Base-by-base conservation (phyloP, 1,139 yeast species). In the Blastobotrys elegans region DNA sequence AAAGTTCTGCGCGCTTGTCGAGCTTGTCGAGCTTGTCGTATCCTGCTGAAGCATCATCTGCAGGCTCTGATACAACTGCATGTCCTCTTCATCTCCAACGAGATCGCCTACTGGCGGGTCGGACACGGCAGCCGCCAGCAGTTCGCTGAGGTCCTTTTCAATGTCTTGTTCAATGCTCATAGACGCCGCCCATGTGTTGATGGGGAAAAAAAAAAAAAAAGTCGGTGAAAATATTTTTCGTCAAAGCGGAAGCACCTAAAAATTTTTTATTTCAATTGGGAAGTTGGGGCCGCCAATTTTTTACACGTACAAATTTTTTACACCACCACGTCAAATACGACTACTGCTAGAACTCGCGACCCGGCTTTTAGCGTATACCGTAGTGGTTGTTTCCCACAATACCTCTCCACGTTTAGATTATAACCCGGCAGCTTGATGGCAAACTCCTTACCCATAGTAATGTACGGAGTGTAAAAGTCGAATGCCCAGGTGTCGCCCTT, bases 401-500 rank as follows among this genome's bases (percentile, higher is more conserved):
- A 73, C 39, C 61, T 64, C 44, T 72, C 67, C 27, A 74, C 67
- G 50, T 72, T 68, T 50, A 73, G 51, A 18, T 64, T 65, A 53
- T 69, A 73, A 2, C 76, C 77, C 7, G 79, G 79, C 46, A 75
- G 56, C 40, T 65, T 59, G 32, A 75, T 61, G 18, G 67, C 67
- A 50, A 74, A 67, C 38, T 65, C 58, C 39, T 64, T 63, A 48
- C 71, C 64, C 55, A 75, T 59, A 24, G 72, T 71, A 17, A 75
- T 54, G 46, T 71, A 66, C 2, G 74, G 72, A 3, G 75, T 74
- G 51, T 62, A 65, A 54, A 75, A 75, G 46, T 73, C 76, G 54
- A 74, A 70, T 17, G 59, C 56, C 48, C 72, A 73, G 20, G 58
- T 59, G 22, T 56, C 47, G 20, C 63, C 68, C 17, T 63, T 55